Conservation (phyloP, 345 rosid species). For the Euphorbia peplus region DNA sequence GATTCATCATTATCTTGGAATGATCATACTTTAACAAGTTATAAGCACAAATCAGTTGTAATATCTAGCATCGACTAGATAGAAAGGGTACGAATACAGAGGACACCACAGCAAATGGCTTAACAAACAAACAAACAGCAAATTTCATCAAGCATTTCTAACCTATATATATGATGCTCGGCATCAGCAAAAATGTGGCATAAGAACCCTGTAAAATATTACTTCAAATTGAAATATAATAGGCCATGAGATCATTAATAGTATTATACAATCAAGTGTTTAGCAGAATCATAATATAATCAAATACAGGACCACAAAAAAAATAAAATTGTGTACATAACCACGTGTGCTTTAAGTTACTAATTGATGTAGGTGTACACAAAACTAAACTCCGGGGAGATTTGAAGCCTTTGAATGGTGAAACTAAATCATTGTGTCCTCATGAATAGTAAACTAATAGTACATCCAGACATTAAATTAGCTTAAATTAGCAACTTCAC, state of each 20-base stretch:
- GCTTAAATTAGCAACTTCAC: too few species aligned
- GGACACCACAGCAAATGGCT: slow-evolving; percentile 7
- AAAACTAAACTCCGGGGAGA: background rate
- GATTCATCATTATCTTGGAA: slow-evolving; percentile 68
- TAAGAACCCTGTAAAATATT: slow-evolving; percentile 56
- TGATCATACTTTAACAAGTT: slow-evolving; percentile 57
- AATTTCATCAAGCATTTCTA: slow-evolving; percentile 14
- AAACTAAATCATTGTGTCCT: background rate
- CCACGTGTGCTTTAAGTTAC: background rate
- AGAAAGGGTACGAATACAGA: slow-evolving; percentile 2
- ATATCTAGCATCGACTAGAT: slow-evolving; percentile 14
- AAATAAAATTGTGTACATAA: background rate
- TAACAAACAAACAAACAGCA: background rate
- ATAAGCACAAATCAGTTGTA: slow-evolving; percentile 21
- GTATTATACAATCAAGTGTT: background rate
- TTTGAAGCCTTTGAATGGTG: background rate
- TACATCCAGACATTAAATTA: too few species aligned
- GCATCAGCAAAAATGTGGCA: slow-evolving; percentile 49
- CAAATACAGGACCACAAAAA: background rate
- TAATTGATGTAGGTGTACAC: too few species aligned
- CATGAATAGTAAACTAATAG: background rate
- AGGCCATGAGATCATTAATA: background rate
- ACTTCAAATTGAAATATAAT: slow-evolving; percentile 10
- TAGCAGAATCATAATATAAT: background rate
- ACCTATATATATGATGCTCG: slow-evolving; percentile 68